Evolutionary conservation across 2,329 filamentous ascomycete species (phyloP).

Genomic region (Cercospora brassicicola): DNA sequence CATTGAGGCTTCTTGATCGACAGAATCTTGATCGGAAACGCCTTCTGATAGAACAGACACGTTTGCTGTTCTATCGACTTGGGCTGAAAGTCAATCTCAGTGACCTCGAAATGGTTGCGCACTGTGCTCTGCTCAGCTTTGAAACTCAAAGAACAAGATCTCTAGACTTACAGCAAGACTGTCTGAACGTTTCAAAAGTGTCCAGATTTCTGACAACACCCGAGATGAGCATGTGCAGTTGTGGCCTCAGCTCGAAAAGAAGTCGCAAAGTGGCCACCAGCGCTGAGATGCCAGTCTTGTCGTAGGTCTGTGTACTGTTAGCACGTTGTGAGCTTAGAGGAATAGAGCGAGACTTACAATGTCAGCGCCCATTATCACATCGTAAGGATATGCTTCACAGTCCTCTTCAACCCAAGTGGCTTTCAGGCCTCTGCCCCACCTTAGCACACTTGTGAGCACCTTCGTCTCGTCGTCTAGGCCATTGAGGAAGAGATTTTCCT

Average conservation of each 20-base stretch:
- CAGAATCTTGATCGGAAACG: slow-evolving; percentile 39
- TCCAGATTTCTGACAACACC: slow-evolving; percentile 69
- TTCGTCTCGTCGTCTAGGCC: slow-evolving; percentile 53
- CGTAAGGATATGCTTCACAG: slow-evolving; percentile 48
- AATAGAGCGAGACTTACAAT: slow-evolving; percentile 50
- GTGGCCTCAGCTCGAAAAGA: slow-evolving; percentile 59
- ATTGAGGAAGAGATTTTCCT: slow-evolving; percentile 69
- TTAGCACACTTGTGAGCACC: slow-evolving; percentile 57
- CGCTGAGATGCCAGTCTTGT: slow-evolving; percentile 61
- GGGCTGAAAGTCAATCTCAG: slow-evolving; percentile 36
- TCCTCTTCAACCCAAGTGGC: slow-evolving; percentile 59
- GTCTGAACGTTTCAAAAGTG: slow-evolving; percentile 66
- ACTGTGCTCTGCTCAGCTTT: slow-evolving; percentile 23
- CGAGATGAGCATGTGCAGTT: slow-evolving; percentile 63
- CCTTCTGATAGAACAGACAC: slow-evolving; percentile 40
- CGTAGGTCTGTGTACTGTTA: slow-evolving; percentile 62
- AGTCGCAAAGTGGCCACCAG: slow-evolving; percentile 65
- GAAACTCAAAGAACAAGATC: background rate
- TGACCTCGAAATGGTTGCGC: slow-evolving; percentile 36
- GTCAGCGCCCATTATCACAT: slow-evolving; percentile 73
- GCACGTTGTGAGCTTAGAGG: slow-evolving; percentile 3
- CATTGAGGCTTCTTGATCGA: slow-evolving; percentile 14
- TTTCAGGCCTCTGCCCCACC: slow-evolving; percentile 64
- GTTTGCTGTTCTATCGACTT: slow-evolving; percentile 37
- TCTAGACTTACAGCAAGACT: slow-evolving; percentile 54